Base-by-base conservation (phyloP, 257 asterid species). In the Datura wrightii region DNA sequence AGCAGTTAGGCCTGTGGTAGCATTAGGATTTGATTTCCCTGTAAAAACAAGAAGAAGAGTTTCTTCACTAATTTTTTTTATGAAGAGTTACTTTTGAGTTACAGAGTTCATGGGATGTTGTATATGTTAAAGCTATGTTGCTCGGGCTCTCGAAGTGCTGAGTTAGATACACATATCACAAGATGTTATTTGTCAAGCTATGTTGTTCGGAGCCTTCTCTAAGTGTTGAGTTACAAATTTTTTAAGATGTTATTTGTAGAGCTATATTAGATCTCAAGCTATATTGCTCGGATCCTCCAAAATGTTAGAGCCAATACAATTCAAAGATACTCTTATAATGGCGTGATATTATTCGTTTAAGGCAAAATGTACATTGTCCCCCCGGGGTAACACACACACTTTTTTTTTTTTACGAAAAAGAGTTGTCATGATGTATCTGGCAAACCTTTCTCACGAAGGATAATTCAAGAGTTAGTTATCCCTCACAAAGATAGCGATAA, bases 1-100 rank as follows among this genome's bases (percentile, higher is more conserved):
- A 62, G 54, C 74, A 66, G 44, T 74, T 74, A 74, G 42, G 18
- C 3, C 6, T 74, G 80, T 74, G 42, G n/a, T 46, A 19, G 52
- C 8, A 67, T 19, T 39, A 37, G 16, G 2, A 41, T 74, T 74
- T 74, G 81, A 46, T 74, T 15, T 48, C 6, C 44, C 36, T 48
- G 81, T 72, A 72, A n/a, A 71, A 44, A 31, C 16, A 71, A 62
- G 18, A 18, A 9, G n/a, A n/a, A 24, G 31, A 24, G 31, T 24
- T 24, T 24, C 31, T 24, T 24, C 31, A 24, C 59, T 54, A 19
- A 8, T 62, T 62, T 1, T 62, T 1, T 9, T 24, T 24, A 62
- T 24, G 13, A 54, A 54, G 59, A 54, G 31, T 3, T 14, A n/a
- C n/a, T 54, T 6, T 24, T 24, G 31, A 54, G n/a, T 54, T 54